A percentile compares a stretch with the other conserved stretches of the same genome.
Evolutionary conservation across 148 eudicot species (phyloP).

Genomic region (Silene latifolia): DNA sequence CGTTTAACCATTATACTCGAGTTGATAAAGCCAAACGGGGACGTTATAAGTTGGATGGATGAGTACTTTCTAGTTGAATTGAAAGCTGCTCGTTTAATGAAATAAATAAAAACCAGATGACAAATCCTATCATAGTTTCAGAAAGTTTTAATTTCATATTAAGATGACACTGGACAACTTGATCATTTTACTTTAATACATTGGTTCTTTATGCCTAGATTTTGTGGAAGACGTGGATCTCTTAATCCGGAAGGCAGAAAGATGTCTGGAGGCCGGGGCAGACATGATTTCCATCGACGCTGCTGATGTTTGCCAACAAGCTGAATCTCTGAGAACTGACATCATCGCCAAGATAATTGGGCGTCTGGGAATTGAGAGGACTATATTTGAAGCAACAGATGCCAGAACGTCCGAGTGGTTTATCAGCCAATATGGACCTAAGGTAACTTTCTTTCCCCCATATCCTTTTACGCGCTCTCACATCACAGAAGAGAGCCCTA

Average conservation of each 20-base stretch:
- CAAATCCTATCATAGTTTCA: too few relatives aligned
- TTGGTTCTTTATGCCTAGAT: conserved; percentile 39
- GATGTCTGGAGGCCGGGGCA: conserved; percentile 97
- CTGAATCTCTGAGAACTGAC: conserved; percentile 69
- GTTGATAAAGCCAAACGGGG: too few relatives aligned
- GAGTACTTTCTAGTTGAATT: neutral
- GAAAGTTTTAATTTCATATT: neutral
- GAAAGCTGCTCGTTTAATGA: neutral
- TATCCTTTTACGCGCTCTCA: too few relatives aligned
- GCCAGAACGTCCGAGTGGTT: conserved; percentile 84
- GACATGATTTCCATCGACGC: conserved; percentile 94
- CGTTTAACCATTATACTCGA: too few relatives aligned
- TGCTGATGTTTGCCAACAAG: conserved; percentile 67
- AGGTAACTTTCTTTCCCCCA: conserved; percentile 34
- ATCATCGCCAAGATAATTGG: conserved; percentile 78
- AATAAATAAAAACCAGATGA: too few relatives aligned
- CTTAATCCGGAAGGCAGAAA: conserved; percentile 75
- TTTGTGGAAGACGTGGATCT: conserved; percentile 82
- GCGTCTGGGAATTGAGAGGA: conserved; percentile 82
- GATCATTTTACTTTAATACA: neutral
- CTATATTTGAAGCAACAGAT: conserved; percentile 91
- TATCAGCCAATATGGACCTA: conserved; percentile 81
- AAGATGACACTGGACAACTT: neutral
- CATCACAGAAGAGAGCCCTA: too few relatives aligned
- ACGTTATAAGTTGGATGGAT: too few relatives aligned